Evolutionary conservation across 2,329 filamentous ascomycete genomes (phyloP), one percentile per base, ranked within the genome.

Genomic region (Xylariales sp.): DNA sequence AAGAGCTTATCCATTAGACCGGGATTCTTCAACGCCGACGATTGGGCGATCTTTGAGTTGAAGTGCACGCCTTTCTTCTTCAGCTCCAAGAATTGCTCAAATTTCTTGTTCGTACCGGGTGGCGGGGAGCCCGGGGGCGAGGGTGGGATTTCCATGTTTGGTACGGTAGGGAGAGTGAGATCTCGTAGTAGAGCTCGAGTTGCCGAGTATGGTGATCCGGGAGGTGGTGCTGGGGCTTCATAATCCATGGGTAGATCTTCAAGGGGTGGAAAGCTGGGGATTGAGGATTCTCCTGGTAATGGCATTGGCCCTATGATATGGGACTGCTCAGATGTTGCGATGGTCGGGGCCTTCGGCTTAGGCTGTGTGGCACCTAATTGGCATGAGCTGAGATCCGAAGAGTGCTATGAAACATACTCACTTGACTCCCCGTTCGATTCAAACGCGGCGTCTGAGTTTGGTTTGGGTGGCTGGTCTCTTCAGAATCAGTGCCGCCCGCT

Each of bases 11-110:
- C 79, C 61, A 80, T 76, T 40, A 90, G 66, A 31, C 75, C 77
- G 3, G 87, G 87, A 56, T 91, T 91, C 38, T 78, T 76, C 44
- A 90, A 66, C 6, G 84, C 78, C 1, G 76, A 64, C 1, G 82
- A 85, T 43, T 74, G 72, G 25, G 84, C 77, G 7, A 93, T 68
- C 46, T 84, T 82, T 52, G 80, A 71, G 59, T 93, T 90, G 70
- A 91, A 91, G 62, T 93, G 87, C 12, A 82, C 71, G 4, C 82
- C 82, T 48, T 83, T 78, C 55, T 78, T 80, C 65, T 93, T 93
- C n/a, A 91, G 72, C 33, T 78, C 71, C 1, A 91, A 74, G 50
- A 93, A 91, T 45, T 80, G 78, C 47, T 79, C 74, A 51, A 91
- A 84, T 53, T 88, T 89, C 50, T 76, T 73, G 38, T 75, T 82